A percentile compares a stretch with the other conserved stretches of the same genome.
phyloP scores from a whole-genome alignment of 768 basidiomycete genomes.

The Paxillus rubicundulus region DNA sequence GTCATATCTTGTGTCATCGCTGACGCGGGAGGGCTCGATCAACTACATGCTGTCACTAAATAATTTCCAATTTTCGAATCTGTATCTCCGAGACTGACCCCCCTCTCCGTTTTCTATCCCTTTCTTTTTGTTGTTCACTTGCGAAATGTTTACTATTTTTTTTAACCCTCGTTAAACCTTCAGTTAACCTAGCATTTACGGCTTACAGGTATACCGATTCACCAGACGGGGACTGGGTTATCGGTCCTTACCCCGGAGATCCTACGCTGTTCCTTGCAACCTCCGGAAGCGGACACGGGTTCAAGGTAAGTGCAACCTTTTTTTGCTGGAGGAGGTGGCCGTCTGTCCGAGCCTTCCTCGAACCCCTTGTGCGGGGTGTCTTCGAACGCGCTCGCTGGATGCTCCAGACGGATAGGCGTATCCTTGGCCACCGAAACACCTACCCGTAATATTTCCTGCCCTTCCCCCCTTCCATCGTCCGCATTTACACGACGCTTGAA shows the following conservation, averaged over 20 bases:
- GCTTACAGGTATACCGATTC: conserved; percentile 82
- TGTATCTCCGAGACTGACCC: background rate
- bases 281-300: conserved; percentile 85
- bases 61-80: background rate
- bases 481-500: too few species aligned
- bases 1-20: background rate
- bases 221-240: conserved; percentile 84
- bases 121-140: background rate
- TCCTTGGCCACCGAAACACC: background rate
- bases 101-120: background rate
- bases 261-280: conserved; percentile 75
- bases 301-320: conserved; percentile 52
- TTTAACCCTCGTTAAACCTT: conserved; percentile 5
- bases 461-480: conserved; percentile 6
- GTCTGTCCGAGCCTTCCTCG: too few species aligned
- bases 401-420: too few species aligned
- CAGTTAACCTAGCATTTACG: background rate
- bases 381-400: background rate
- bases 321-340: background rate
- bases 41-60: too few species aligned
- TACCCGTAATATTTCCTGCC: background rate
- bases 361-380: background rate
- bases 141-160: background rate
- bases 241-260: conserved; percentile 66
- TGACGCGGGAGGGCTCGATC: background rate